Conservation (phyloP, 2,329 filamentous ascomycete genomes). For the Xylariaceae sp. region DNA sequence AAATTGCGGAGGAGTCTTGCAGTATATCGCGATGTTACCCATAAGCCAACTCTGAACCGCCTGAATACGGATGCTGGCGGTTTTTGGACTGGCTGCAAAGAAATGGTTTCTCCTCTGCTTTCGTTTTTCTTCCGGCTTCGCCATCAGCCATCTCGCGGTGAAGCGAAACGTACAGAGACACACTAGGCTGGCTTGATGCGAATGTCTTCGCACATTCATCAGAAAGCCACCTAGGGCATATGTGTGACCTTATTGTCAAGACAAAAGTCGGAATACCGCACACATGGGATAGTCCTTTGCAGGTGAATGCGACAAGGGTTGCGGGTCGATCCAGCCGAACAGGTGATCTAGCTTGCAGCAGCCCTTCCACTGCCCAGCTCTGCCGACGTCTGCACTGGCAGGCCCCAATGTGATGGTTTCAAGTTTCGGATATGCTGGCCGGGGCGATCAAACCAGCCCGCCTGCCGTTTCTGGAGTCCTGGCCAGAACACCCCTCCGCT, state of each 20-base stretch:
- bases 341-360: not conserved
- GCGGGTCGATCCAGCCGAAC: constrained; percentile 13
- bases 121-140: not conserved
- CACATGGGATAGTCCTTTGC: not conserved
- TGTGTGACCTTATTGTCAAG: no score
- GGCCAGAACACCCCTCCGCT: constrained; percentile 5
- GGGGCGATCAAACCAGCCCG: constrained; percentile 23
- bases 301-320: constrained; percentile 7
- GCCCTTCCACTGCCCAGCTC: not conserved
- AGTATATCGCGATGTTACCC: constrained; percentile 18
- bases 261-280: no score
- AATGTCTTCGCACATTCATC: not conserved
- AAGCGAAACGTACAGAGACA: no score
- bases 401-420: constrained; percentile 13
- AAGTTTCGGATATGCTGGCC: constrained; percentile 26
- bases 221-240: no score
- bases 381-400: constrained; percentile 3
- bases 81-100: constrained; percentile 5
- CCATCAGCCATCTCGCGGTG: no score
- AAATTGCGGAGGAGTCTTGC: constrained; percentile 19
- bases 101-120: not conserved
- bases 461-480: constrained; percentile 13
- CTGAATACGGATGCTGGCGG: no score
- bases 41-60: no score
- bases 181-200: not conserved